A percentile compares a stretch with the other conserved stretches of the same genome.
phyloP scores from a whole-genome alignment of 2,329 filamentous ascomycete species.

The Nothomitra cinnamomea region DNA sequence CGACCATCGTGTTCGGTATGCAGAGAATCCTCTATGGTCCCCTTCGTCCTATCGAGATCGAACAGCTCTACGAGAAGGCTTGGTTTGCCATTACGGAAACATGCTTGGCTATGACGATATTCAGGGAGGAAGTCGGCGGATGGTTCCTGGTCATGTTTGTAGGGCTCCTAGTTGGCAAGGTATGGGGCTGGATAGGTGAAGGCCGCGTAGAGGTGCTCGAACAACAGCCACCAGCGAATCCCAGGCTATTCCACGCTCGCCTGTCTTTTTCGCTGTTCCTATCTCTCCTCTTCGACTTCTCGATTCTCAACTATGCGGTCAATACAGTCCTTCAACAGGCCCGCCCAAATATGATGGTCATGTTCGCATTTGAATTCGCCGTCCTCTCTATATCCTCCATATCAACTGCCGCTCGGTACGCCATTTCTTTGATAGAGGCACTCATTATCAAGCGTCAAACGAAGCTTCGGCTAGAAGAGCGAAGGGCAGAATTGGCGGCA shows the following conservation, averaged over 20 bases:
- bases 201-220: slow-evolving; percentile 87
- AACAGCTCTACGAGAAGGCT: slow-evolving; percentile 90
- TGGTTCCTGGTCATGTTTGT: slow-evolving; percentile 98
- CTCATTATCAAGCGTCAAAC: slow-evolving; percentile 61
- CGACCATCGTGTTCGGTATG: slow-evolving; percentile 66
- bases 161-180: slow-evolving; percentile 76
- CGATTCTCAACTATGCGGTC: slow-evolving; percentile 66
- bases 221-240: slow-evolving; percentile 84
- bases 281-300: slow-evolving; percentile 63
- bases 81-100: slow-evolving; percentile 99
- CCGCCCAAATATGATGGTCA: slow-evolving; percentile 97
- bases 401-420: slow-evolving; percentile 64
- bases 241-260: slow-evolving; percentile 70
- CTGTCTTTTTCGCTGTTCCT: slow-evolving; percentile 62
- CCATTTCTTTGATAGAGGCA: slow-evolving; percentile 61
- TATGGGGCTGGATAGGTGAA: slow-evolving; percentile 97
- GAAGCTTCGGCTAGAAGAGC: slow-evolving; percentile 45
- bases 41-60: slow-evolving; percentile 83
- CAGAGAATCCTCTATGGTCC: slow-evolving; percentile 83
- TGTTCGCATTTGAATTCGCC: slow-evolving; percentile 97
- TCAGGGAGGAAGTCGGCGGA: slow-evolving; percentile 82
- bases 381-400: slow-evolving; percentile 65
- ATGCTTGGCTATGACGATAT: slow-evolving; percentile 93
- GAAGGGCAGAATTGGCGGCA: slow-evolving; percentile 47
- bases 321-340: slow-evolving; percentile 72